Percentiles rank a stretch among this genome's conserved stretches.
Evolutionary conservation across 2,329 filamentous ascomycete genomes (phyloP).

Genomic region (Alternaria ethzedia): DNA sequence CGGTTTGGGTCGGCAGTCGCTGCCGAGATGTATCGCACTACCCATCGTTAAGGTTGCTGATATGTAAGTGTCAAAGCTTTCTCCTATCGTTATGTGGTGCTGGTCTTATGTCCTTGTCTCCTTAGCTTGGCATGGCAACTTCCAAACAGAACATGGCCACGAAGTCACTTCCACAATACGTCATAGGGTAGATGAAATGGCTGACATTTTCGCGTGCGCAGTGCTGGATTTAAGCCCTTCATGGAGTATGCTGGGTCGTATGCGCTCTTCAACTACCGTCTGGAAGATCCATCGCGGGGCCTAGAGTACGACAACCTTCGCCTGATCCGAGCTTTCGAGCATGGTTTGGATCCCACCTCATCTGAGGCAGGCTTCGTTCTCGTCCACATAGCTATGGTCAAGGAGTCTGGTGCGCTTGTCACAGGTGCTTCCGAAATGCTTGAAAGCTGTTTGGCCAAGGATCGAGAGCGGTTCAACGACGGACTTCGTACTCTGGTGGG

Average conservation of each 20-base stretch:
- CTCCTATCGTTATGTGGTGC: background rate
- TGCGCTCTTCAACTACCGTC: slow-evolving; percentile 67
- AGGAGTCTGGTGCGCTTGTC: slow-evolving; percentile 79
- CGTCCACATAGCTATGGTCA: slow-evolving; percentile 94
- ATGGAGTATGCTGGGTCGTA: slow-evolving; percentile 80
- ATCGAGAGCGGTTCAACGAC: slow-evolving; percentile 67
- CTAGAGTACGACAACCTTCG: slow-evolving; percentile 70
- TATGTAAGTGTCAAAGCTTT: slow-evolving; percentile 67
- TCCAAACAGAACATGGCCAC: background rate
- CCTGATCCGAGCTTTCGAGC: slow-evolving; percentile 88
- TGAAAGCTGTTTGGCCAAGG: slow-evolving; percentile 51
- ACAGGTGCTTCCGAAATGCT: slow-evolving; percentile 73
- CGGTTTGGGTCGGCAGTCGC: slow-evolving; percentile 73
- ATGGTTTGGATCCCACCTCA: slow-evolving; percentile 82
- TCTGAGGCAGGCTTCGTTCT: slow-evolving; percentile 97
- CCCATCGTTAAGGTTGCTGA: slow-evolving; percentile 85
- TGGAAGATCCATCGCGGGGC: slow-evolving; percentile 62
- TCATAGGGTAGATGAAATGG: background rate
- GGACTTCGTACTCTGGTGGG: slow-evolving; percentile 58
- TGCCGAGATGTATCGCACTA: slow-evolving; percentile 77
- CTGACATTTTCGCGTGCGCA: slow-evolving; percentile 40
- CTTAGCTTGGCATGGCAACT: background rate
- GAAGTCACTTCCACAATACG: background rate
- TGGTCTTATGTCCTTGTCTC: background rate
- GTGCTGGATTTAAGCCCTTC: slow-evolving; percentile 82